Evolutionary conservation across 805 yeast genomes (phyloP).

Genomic region (Lipomyces spencermartinsiae): DNA sequence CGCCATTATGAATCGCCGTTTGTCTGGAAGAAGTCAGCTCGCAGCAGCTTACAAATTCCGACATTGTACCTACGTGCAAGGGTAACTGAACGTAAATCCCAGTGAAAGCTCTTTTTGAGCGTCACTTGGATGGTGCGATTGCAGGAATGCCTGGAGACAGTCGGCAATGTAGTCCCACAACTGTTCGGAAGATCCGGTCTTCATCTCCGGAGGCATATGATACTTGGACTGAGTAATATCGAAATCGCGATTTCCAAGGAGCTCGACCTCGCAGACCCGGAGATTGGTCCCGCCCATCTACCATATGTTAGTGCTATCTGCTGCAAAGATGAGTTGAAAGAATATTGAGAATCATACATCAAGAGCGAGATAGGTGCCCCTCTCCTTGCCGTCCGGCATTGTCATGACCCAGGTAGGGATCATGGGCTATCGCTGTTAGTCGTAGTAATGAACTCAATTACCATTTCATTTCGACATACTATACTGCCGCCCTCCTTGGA

Average conservation of each 20-base stretch:
- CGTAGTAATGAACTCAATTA: background rate
- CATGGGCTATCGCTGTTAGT: slow-evolving; percentile 66
- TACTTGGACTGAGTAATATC: slow-evolving; percentile 88
- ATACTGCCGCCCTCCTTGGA: slow-evolving; percentile 44
- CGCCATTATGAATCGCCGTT: slow-evolving; percentile 79
- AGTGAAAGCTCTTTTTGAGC: slow-evolving; percentile 65
- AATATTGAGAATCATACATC: slow-evolving; percentile 52
- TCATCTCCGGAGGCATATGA: slow-evolving; percentile 67
- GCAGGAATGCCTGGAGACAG: slow-evolving; percentile 72
- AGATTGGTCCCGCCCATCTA: slow-evolving; percentile 93
- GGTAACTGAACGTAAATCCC: slow-evolving; percentile 96
- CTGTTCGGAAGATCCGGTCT: slow-evolving; percentile 77
- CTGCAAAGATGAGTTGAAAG: background rate
- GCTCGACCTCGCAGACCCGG: slow-evolving; percentile 85
- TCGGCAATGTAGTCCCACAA: slow-evolving; percentile 88
- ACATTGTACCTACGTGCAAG: slow-evolving; percentile 48
- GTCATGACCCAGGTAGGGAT: slow-evolving; percentile 96
- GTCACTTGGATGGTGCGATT: slow-evolving; percentile 70
- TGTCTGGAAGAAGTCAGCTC: slow-evolving; percentile 51
- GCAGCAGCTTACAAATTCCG: background rate
- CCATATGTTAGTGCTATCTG: background rate
- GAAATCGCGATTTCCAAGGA: slow-evolving; percentile 83
- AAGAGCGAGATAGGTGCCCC: slow-evolving; percentile 88
- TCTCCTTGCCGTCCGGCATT: slow-evolving; percentile 89
- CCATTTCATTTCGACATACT: slow-evolving; percentile 27